These are phyloP conservation scores for Penicillium janthinellum DNA, from an alignment of 2,329 filamentous ascomycete species.

Conservation along the genomic window DNA sequence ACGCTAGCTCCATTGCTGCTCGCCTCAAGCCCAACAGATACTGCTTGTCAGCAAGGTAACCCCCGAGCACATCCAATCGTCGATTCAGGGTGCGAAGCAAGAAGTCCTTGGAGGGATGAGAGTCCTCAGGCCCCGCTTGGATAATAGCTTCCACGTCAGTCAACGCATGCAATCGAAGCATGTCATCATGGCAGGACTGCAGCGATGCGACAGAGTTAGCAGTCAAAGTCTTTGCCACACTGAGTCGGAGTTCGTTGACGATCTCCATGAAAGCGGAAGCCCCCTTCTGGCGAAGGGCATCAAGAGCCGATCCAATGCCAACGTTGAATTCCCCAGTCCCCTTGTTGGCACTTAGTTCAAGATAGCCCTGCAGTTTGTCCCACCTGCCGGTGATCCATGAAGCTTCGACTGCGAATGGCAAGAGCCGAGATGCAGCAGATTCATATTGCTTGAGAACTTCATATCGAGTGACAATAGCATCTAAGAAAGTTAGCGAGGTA, in stretches of 20 bases:
- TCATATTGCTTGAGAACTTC: constrained; percentile 66
- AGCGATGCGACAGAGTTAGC: constrained; percentile 76
- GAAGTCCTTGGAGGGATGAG: constrained; percentile 21
- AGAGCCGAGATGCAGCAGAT: constrained; percentile 61
- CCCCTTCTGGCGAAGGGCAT: constrained; percentile 59
- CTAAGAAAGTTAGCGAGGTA: constrained; percentile 34
- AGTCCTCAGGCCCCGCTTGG: constrained; percentile 42
- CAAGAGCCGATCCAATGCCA: constrained; percentile 69
- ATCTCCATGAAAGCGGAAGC: constrained; percentile 56
- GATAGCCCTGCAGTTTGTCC: constrained; percentile 70
- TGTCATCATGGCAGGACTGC: constrained; percentile 78
- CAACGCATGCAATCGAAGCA: constrained; percentile 83
- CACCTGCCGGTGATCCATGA: constrained; percentile 88
- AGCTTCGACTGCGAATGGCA: constrained; percentile 86
- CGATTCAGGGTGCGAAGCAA: constrained; percentile 64
- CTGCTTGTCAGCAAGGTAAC: constrained; percentile 89
- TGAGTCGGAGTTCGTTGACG: constrained; percentile 67
- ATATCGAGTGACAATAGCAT: constrained; percentile 82
- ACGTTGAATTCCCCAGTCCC: constrained; percentile 74
- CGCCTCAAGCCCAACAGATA: constrained; percentile 84
- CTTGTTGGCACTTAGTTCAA: constrained; percentile 42
- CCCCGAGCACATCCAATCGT: constrained; percentile 85
- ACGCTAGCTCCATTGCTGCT: constrained; percentile 79
- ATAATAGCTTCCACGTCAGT: constrained; percentile 83
- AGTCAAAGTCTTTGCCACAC: constrained; percentile 73